A percentile compares a stretch with the other conserved stretches of the same genome.
phyloP scores from a whole-genome alignment of 2,329 filamentous ascomycete species.

The Huntiella bhutanensis region DNA sequence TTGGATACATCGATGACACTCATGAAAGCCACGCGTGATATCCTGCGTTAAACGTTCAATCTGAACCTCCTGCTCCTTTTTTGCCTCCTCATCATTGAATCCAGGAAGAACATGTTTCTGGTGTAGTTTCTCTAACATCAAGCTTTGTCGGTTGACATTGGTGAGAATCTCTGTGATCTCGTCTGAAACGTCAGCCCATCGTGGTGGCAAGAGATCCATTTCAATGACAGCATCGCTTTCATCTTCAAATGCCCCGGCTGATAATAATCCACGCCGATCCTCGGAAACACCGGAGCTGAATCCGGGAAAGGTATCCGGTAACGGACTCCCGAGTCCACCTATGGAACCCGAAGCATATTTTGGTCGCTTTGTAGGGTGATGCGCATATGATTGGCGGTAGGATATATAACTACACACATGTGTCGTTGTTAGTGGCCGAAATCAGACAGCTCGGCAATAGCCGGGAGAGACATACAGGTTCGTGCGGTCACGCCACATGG shows the following conservation, averaged over 20 bases:
- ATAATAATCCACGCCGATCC: conserved; percentile 62
- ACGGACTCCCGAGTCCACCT: conserved; percentile 34
- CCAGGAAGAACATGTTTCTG: conserved; percentile 93
- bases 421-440: not conserved
- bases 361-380: conserved; percentile 76
- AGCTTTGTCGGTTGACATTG: conserved; percentile 64
- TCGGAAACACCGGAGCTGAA: conserved; percentile 24
- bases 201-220: conserved; percentile 88
- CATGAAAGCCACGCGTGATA: conserved; percentile 76
- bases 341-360: conserved; percentile 34
- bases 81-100: conserved; percentile 87
- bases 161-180: conserved; percentile 71
- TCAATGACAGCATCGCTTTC: conserved; percentile 93
- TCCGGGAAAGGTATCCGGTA: conserved; percentile 39
- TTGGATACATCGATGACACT: conserved; percentile 77
- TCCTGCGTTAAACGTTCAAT: conserved; percentile 82
- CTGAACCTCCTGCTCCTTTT: conserved; percentile 67
- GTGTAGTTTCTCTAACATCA: conserved; percentile 76
- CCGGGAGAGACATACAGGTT: conserved; percentile 53
- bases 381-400: conserved; percentile 94
- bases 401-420: conserved; percentile 61
- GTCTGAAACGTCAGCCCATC: conserved; percentile 90
- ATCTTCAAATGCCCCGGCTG: conserved; percentile 56
- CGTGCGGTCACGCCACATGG: conserved; percentile 97
- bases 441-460: not conserved